These are phyloP conservation scores for Setaria viridis DNA, from an alignment of 202 grass and related monocot genomes.

Conservation along the genomic window DNA sequence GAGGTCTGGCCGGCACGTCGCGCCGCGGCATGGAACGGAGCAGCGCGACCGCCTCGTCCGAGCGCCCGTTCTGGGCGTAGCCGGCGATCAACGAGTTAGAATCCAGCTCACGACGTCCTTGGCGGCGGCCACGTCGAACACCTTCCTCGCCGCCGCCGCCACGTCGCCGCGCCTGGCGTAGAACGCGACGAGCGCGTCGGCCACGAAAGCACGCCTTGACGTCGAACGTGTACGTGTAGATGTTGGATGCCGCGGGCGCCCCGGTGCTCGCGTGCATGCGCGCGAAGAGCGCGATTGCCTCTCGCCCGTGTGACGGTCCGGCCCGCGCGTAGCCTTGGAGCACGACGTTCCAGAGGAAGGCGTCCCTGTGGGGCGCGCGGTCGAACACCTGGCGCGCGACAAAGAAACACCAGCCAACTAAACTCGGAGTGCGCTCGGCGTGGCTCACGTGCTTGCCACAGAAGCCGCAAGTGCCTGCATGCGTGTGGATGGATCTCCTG, in stretches of 20 bases:
- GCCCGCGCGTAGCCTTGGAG: constrained; percentile 6
- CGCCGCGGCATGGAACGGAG: not conserved
- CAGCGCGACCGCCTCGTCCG: not conserved
- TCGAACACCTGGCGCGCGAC: not conserved
- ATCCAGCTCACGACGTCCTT: constrained; percentile 39
- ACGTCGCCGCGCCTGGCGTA: constrained; percentile 20
- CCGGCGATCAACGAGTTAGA: constrained; percentile 38
- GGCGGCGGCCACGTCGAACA: constrained; percentile 19
- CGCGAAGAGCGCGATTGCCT: not conserved
- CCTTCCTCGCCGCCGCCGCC: constrained; percentile 23
- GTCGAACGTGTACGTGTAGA: constrained; percentile 7
- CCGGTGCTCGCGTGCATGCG: not conserved
- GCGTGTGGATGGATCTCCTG: too few species aligned
- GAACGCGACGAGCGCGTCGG: constrained; percentile 35
- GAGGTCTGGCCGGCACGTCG: not conserved
- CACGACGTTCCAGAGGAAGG: constrained; percentile 19
- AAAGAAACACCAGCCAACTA: too few species aligned
- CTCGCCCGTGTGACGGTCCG: not conserved
- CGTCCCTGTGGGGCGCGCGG: not conserved
- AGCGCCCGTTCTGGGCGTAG: constrained; percentile 26
- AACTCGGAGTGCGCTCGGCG: too few species aligned
- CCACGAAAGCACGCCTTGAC: constrained; percentile 13
- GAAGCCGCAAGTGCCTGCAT: too few species aligned
- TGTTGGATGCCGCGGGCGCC: not conserved
- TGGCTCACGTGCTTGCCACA: too few species aligned